Conservation (phyloP, 331 rosid species). For the Spiraea crenata region DNA sequence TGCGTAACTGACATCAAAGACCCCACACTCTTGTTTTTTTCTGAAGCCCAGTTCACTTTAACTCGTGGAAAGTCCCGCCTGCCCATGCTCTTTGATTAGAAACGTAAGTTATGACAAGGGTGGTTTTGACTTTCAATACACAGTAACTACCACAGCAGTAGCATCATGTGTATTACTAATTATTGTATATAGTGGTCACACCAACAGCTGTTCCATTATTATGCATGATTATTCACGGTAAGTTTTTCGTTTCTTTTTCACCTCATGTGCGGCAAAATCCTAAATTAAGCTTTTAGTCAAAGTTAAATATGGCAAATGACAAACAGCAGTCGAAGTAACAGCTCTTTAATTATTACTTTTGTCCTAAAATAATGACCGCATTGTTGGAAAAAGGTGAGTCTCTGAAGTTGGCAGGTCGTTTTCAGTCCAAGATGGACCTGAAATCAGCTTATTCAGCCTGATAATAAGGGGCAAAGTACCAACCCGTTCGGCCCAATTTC, state of each 20-base stretch:
- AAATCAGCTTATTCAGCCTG: neutral
- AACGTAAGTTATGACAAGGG: neutral
- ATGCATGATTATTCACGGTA: neutral
- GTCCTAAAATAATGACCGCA: too few species aligned
- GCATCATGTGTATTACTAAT: too few species aligned
- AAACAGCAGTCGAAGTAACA: neutral
- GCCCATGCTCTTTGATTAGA: neutral
- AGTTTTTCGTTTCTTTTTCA: neutral
- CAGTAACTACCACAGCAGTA: neutral
- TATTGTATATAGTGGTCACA: neutral
- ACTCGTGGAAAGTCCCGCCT: conserved; percentile 1
- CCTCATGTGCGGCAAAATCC: neutral
- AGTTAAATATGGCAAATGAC: neutral
- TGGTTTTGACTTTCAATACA: neutral
- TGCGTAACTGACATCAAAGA: conserved; percentile 18
- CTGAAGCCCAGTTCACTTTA: neutral
- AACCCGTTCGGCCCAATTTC: neutral
- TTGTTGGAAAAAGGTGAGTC: too few species aligned
- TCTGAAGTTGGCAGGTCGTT: neutral
- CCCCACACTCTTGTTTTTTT: neutral
- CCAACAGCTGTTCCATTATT: conserved; percentile 16
- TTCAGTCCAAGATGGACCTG: neutral
- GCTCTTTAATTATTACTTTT: neutral
- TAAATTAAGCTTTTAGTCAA: neutral
- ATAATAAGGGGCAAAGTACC: neutral